A percentile compares a stretch with the other conserved stretches of the same genome.
Conservation (phyloP, 2,329 filamentous ascomycete species). For the Ophiostoma triangulosporum region DNA sequence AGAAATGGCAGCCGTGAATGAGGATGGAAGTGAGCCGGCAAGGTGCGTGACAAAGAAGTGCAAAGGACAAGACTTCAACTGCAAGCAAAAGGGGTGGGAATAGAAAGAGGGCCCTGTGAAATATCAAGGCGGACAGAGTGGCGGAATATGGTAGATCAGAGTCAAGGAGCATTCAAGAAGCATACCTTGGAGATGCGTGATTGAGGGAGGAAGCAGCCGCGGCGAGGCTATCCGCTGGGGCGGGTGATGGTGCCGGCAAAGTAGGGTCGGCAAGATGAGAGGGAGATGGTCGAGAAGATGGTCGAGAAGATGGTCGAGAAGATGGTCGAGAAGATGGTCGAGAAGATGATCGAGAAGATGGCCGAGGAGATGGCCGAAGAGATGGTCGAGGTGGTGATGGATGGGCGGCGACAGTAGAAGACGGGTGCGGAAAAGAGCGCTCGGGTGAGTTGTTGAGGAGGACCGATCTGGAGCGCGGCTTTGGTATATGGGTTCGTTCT, state of each 20-base stretch:
- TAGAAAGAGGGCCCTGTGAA: neutral
- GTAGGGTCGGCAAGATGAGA: neutral
- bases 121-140: no score
- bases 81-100: no score
- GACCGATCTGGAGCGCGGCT: constrained; percentile 37
- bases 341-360: neutral
- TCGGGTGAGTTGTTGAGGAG: constrained; percentile 32
- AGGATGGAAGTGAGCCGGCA: neutral
- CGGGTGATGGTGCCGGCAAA: neutral
- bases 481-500: constrained; percentile 42
- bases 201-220: neutral
- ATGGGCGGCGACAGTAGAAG: neutral
- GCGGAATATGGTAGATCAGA: no score
- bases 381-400: neutral
- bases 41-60: neutral
- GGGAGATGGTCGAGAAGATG: neutral
- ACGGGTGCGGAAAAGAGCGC: constrained; percentile 1
- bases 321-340: neutral
- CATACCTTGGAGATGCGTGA: neutral
- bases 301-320: neutral
- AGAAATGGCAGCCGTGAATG: neutral
- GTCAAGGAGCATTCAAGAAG: neutral
- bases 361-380: neutral
- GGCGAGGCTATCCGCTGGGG: neutral
- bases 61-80: no score